Conservation (phyloP, 2,329 filamentous ascomycete species). For the Raffaelea albimanens region DNA sequence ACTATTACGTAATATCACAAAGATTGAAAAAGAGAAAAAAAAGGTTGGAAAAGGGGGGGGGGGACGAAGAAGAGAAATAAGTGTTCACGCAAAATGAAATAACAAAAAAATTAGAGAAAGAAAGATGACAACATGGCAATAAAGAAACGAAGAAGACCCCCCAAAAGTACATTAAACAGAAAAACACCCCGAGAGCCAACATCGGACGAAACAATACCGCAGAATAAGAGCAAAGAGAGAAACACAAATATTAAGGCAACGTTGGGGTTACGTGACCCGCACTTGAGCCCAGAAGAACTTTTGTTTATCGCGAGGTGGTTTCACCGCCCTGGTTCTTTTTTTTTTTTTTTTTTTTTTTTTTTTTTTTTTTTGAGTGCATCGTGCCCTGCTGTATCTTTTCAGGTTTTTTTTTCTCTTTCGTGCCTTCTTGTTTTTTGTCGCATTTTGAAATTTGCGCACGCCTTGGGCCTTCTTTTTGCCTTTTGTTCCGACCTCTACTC, state of each 20-base stretch:
- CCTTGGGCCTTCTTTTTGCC: too few relatives aligned
- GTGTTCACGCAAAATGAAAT: conserved; percentile 33
- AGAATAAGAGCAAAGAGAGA: too few relatives aligned
- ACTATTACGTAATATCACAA: too few relatives aligned
- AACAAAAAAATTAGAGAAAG: conserved; percentile 34
- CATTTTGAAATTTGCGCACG: too few relatives aligned
- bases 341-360: neutral
- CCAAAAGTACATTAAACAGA: conserved; percentile 48
- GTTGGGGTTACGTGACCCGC: too few relatives aligned
- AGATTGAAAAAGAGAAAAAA: neutral
- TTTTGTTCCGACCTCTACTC: too few relatives aligned
- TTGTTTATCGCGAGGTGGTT: neutral
- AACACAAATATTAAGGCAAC: too few relatives aligned
- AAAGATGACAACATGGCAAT: conserved; percentile 28
- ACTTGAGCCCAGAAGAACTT: too few relatives aligned
- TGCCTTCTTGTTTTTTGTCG: too few relatives aligned
- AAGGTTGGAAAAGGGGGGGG: neutral
- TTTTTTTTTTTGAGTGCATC: neutral
- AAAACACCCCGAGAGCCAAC: too few relatives aligned
- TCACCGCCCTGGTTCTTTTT: neutral
- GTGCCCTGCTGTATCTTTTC: too few relatives aligned
- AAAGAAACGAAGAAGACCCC: conserved; percentile 29
- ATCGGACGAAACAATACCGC: too few relatives aligned
- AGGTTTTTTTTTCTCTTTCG: neutral
- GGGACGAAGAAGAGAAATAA: conserved; percentile 24